A percentile compares a stretch with the other conserved stretches of the same genome.
Conservation (phyloP, 2,329 filamentous ascomycete species). For the Aspergillus pseudotamarii region DNA sequence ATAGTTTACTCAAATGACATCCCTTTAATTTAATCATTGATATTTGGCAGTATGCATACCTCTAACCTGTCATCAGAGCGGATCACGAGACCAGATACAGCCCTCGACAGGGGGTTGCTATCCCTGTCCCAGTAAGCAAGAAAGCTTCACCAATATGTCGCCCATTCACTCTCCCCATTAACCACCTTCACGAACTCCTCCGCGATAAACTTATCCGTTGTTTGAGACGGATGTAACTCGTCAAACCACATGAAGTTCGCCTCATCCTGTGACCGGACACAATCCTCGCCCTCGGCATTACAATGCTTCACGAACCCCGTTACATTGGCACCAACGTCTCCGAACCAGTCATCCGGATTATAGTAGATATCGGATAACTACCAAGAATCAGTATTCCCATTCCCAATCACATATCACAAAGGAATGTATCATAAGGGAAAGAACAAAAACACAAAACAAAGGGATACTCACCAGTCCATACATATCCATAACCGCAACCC, state of each 20-base stretch:
- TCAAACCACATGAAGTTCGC: conserved; percentile 73
- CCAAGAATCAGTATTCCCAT: background rate
- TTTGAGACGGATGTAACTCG: conserved; percentile 70
- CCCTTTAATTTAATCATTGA: background rate
- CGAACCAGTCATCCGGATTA: conserved; percentile 63
- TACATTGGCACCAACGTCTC: conserved; percentile 63
- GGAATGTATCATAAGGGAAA: background rate
- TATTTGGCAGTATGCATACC: background rate
- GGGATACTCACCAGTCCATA: conserved; percentile 55
- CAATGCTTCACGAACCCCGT: conserved; percentile 63
- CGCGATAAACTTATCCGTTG: conserved; percentile 61
- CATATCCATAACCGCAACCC: conserved; percentile 68
- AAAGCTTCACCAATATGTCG: conserved; percentile 27
- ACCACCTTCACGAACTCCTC: conserved; percentile 60
- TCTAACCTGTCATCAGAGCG: background rate
- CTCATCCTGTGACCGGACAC: conserved; percentile 36
- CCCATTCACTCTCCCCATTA: conserved; percentile 44
- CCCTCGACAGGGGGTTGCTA: background rate
- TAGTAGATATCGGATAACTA: conserved; percentile 62
- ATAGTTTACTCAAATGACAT: background rate
- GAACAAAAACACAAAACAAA: background rate
- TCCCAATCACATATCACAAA: background rate
- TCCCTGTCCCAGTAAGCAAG: background rate
- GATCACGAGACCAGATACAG: background rate
- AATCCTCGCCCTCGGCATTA: conserved; percentile 41